Conservation (phyloP, 768 basidiomycete genomes). For the Tephrocybe sp. region DNA sequence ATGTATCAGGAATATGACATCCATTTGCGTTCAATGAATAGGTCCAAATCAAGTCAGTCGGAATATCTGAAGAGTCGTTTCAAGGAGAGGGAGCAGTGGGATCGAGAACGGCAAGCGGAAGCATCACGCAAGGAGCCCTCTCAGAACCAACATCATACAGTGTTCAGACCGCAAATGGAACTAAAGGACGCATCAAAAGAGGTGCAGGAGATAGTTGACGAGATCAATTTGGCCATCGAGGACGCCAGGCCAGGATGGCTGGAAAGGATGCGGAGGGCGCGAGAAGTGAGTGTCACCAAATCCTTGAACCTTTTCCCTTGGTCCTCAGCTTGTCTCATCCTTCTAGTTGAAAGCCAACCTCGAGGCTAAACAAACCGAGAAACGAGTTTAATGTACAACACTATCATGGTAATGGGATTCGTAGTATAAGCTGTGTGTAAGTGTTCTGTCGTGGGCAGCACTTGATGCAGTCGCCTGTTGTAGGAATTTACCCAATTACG, state of each 20-base stretch:
- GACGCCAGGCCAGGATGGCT: conserved; percentile 64
- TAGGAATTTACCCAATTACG: conserved; percentile 2
- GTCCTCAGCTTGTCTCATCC: background rate
- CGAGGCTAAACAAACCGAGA: conserved; percentile 11
- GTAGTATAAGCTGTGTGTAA: conserved; percentile 1
- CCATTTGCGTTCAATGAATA: conserved; percentile 31
- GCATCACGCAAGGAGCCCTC: conserved; percentile 22
- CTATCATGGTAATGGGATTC: background rate
- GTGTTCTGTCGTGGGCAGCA: background rate
- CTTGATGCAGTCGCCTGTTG: background rate
- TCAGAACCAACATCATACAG: background rate
- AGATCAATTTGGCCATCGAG: conserved; percentile 52
- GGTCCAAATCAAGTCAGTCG: conserved; percentile 27
- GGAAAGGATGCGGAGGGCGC: conserved; percentile 48
- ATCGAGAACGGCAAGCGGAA: conserved; percentile 45
- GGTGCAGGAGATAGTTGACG: conserved; percentile 54
- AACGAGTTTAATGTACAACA: conserved; percentile 13
- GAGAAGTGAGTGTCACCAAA: conserved; percentile 39
- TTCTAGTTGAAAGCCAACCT: conserved; percentile 17
- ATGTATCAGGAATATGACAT: conserved; percentile 46
- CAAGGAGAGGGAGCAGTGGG: conserved; percentile 57
- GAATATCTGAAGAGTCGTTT: conserved; percentile 41
- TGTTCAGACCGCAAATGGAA: conserved; percentile 36
- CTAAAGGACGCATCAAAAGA: conserved; percentile 39
- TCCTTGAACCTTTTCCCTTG: background rate